Evolutionary conservation across 2,329 filamentous ascomycete species (phyloP).

Genomic region (Claviceps africana): DNA sequence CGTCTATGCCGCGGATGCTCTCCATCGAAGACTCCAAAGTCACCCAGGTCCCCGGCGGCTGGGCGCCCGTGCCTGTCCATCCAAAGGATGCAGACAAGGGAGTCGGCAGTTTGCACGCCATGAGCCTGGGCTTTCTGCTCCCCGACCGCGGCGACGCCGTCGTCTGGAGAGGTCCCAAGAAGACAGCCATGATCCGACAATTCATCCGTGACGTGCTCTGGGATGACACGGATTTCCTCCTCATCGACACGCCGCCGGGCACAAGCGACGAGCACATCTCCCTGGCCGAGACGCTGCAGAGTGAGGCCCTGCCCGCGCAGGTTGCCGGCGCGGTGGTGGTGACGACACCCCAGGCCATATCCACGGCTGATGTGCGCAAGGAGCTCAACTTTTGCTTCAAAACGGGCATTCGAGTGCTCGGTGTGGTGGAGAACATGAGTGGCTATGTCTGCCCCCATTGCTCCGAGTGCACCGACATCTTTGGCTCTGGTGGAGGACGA

Average conservation of each 20-base stretch:
- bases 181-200: conserved; percentile 96
- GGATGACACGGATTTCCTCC: conserved; percentile 75
- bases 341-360: conserved; percentile 88
- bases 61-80: conserved; percentile 81
- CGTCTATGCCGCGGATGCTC: conserved; percentile 90
- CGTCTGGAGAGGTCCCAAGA: conserved; percentile 95
- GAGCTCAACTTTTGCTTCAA: conserved; percentile 89
- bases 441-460: conserved; percentile 73
- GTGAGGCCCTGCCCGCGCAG: conserved; percentile 47
- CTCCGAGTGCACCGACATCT: conserved; percentile 82
- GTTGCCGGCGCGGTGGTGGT: conserved; percentile 84
- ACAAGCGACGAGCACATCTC: conserved; percentile 97
- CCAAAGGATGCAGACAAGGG: conserved; percentile 35
- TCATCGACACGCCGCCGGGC: conserved; percentile 91
- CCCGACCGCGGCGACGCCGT: conserved; percentile 76
- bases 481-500: conserved; percentile 78
- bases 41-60: conserved; percentile 78
- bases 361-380: conserved; percentile 86
- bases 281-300: conserved; percentile 70
- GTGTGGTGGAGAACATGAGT: conserved; percentile 95
- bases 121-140: conserved; percentile 87
- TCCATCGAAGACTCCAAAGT: conserved; percentile 82
- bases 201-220: conserved; percentile 87
- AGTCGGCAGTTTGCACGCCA: conserved; percentile 59
- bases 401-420: conserved; percentile 64